A percentile compares a stretch with the other conserved stretches of the same genome.
phyloP scores from a whole-genome alignment of 805 yeast genomes.

The Candida odintsovae region DNA sequence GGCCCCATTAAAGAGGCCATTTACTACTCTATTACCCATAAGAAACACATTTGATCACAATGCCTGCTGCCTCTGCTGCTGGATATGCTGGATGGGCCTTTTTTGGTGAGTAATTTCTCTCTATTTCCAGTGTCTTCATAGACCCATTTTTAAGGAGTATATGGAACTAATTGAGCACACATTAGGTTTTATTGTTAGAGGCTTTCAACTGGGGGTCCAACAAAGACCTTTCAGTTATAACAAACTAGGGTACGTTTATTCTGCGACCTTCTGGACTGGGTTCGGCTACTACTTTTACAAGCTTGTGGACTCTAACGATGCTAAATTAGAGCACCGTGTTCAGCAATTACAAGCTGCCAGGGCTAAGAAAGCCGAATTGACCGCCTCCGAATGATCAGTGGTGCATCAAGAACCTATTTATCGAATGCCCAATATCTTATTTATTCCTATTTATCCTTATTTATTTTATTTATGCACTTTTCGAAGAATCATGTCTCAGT shows the following conservation, averaged over 20 bases:
- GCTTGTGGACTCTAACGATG: conserved; percentile 34
- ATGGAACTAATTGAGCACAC: neutral
- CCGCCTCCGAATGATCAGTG: neutral
- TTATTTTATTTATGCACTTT: neutral
- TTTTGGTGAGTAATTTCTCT: conserved; percentile 26
- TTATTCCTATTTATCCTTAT: conserved; percentile 3
- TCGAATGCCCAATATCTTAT: neutral
- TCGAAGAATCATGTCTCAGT: neutral
- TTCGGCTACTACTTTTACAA: conserved; percentile 34
- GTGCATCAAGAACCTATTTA: neutral
- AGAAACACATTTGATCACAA: neutral
- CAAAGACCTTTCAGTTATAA: conserved; percentile 32
- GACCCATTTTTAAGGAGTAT: neutral
- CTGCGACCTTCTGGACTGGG: conserved; percentile 40
- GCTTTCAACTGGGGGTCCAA: conserved; percentile 38
- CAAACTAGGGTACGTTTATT: conserved; percentile 36
- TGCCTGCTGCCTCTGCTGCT: conserved; percentile 21
- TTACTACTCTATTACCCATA: neutral
- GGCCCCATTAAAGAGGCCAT: neutral
- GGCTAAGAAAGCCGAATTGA: conserved; percentile 1
- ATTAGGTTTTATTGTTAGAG: conserved; percentile 36
- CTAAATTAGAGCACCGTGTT: conserved; percentile 31
- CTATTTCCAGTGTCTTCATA: neutral
- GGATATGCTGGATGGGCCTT: conserved; percentile 33
- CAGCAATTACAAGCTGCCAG: conserved; percentile 32